phyloP scores from a whole-genome alignment of 78 protist species.

The Dictyostelium intermedium region DNA sequence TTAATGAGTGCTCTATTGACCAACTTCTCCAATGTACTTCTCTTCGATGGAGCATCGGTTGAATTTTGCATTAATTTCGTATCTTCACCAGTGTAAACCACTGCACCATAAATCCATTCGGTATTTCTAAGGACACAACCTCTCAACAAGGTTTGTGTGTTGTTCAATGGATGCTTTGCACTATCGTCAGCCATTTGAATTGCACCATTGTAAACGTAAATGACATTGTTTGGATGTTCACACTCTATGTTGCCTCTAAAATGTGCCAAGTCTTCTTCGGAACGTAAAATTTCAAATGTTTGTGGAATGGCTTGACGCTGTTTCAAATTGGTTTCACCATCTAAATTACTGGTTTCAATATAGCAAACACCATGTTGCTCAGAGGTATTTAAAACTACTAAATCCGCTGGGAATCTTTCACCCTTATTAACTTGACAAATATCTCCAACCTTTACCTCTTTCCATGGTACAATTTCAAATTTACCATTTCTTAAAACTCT shows the following conservation, averaged over 20 bases:
- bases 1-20: conserved; percentile 80
- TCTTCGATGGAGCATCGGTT: conserved; percentile 76
- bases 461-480: conserved; percentile 52
- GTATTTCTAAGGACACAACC: conserved; percentile 86
- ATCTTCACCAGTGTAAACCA: conserved; percentile 92
- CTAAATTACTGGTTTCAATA: conserved; percentile 95
- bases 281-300: conserved; percentile 52
- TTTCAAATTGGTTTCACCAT: conserved; percentile 89
- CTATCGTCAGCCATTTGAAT: conserved; percentile 41
- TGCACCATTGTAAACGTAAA: conserved; percentile 84
- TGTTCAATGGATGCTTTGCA: conserved; percentile 35
- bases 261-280: conserved; percentile 58
- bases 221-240: conserved; percentile 86
- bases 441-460: conserved; percentile 67
- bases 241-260: conserved; percentile 80
- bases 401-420: conserved; percentile 92
- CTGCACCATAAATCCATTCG: conserved; percentile 82
- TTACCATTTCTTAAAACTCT: conserved; percentile 27
- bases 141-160: conserved; percentile 53
- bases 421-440: conserved; percentile 70
- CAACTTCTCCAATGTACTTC: conserved; percentile 75
- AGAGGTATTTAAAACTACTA: conserved; percentile 80
- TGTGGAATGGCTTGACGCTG: conserved; percentile 66
- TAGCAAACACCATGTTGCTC: conserved; percentile 89
- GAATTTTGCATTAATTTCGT: conserved; percentile 88